Conservation (phyloP, 331 rosid genomes). For the Erythrophleum ivorense region DNA sequence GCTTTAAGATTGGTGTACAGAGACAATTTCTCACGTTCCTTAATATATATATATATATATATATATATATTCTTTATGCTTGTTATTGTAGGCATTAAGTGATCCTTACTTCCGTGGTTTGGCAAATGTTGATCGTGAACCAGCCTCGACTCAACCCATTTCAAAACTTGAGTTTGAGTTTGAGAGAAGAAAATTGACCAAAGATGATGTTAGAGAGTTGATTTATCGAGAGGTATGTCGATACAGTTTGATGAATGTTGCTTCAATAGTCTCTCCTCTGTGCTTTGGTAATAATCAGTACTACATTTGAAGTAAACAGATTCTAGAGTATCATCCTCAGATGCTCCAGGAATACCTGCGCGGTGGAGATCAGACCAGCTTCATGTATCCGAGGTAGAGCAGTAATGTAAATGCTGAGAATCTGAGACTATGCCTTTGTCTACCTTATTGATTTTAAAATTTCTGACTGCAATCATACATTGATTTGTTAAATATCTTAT, state of each 20-base stretch:
- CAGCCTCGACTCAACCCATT: conserved; percentile 79
- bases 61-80: conserved; percentile 19
- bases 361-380: conserved; percentile 95
- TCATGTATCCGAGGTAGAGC: conserved; percentile 97
- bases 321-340: conserved; percentile 98
- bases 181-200: conserved; percentile 89
- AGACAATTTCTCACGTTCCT: conserved; percentile 33
- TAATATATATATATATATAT: not conserved
- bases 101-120: conserved; percentile 89
- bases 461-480: not conserved
- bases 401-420: conserved; percentile 22
- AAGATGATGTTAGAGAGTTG: conserved; percentile 97
- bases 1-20: conserved; percentile 30
- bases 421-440: not conserved
- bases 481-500: conserved; percentile 11
- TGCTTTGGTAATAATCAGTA: conserved; percentile 26
- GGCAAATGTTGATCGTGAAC: conserved; percentile 89
- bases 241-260: conserved; percentile 21
- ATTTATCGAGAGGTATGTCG: conserved; percentile 89
- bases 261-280: conserved; percentile 35
- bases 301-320: conserved; percentile 59
- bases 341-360: conserved; percentile 94
- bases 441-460: not conserved
- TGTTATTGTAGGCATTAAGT: conserved; percentile 73
- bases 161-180: conserved; percentile 98